These are phyloP conservation scores for Salix udensis DNA, from an alignment of 345 rosid genomes.

Conservation along the genomic window DNA sequence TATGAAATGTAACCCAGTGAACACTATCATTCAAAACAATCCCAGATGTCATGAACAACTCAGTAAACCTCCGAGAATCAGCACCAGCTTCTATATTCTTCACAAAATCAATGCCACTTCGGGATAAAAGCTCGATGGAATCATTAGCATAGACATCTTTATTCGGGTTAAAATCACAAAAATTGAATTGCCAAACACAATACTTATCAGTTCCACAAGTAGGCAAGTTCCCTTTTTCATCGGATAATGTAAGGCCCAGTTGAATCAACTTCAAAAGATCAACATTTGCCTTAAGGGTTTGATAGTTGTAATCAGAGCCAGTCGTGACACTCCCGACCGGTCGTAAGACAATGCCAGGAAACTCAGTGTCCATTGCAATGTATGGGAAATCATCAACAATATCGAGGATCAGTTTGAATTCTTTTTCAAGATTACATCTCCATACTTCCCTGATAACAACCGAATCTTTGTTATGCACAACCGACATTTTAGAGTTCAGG, in stretches of 20 bases:
- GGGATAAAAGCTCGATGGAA: conserved; percentile 55
- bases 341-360: conserved; percentile 56
- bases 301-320: conserved; percentile 47
- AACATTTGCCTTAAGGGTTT: conserved; percentile 54
- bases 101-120: conserved; percentile 61
- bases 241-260: conserved; percentile 64
- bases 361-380: conserved; percentile 82
- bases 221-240: conserved; percentile 61
- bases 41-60: conserved; percentile 68
- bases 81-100: conserved; percentile 52
- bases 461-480: conserved; percentile 44
- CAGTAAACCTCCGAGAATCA: conserved; percentile 44
- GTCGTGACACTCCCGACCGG: conserved; percentile 47
- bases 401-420: conserved; percentile 43
- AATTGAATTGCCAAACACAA: conserved; percentile 77
- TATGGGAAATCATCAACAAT: conserved; percentile 57
- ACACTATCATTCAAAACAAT: conserved; percentile 61
- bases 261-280: conserved; percentile 70
- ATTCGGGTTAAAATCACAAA: conserved; percentile 49
- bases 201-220: conserved; percentile 52
- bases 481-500: conserved; percentile 40
- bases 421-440: conserved; percentile 51
- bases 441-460: conserved; percentile 67
- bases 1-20: conserved; percentile 74
- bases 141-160: conserved; percentile 56